Evolutionary conservation across 2,329 filamentous ascomycete genomes (phyloP).

Genomic region (Alternaria solani): DNA sequence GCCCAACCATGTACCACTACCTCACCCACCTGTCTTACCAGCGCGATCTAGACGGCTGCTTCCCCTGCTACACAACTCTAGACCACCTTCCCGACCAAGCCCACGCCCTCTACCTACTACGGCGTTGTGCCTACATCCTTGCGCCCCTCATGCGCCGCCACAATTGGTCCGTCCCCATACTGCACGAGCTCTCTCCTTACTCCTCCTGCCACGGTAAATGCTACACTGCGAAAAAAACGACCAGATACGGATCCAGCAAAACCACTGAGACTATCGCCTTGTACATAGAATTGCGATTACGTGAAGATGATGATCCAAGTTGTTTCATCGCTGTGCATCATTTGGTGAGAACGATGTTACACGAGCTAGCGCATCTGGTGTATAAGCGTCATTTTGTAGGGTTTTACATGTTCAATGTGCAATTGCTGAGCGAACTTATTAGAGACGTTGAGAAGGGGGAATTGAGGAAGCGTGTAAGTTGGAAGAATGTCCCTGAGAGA

Average conservation of each 20-base stretch:
- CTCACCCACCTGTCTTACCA: background rate
- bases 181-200: background rate
- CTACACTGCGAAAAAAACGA: background rate
- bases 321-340: background rate
- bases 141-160: conserved; percentile 5
- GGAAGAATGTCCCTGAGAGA: background rate
- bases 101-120: background rate
- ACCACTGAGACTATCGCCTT: background rate
- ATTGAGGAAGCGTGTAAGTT: background rate
- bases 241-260: background rate
- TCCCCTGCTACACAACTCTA: background rate
- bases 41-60: background rate
- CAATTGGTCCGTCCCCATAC: conserved; percentile 9
- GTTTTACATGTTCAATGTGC: conserved; percentile 1
- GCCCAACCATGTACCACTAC: conserved; percentile 1
- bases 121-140: conserved; percentile 10
- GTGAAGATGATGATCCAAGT: background rate
- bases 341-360: conserved; percentile 4
- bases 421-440: background rate
- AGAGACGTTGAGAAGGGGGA: background rate
- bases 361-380: conserved; percentile 14
- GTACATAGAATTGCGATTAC: background rate
- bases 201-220: conserved; percentile 1
- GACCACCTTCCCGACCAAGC: background rate
- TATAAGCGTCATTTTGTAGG: background rate